Percentiles rank a stretch among this genome's conserved stretches.
Conservation (phyloP, 495 filamentous ascomycete species). For the Daldinia loculata region DNA sequence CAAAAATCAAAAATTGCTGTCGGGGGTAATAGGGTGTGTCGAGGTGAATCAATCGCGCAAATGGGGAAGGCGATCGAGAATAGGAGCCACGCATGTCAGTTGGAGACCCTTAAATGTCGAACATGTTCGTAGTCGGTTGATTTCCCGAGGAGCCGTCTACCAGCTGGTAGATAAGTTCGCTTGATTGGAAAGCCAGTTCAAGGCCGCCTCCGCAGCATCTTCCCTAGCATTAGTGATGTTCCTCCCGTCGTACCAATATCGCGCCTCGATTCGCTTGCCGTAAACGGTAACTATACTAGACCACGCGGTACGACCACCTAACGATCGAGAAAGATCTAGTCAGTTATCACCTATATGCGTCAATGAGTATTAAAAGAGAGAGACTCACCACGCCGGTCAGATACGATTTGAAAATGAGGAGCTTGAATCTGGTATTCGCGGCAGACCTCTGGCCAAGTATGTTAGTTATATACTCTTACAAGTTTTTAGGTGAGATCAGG, state of each 20-base stretch:
- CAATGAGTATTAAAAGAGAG: constrained; percentile 1
- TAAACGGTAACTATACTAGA: constrained; percentile 73
- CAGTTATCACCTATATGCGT: constrained; percentile 12
- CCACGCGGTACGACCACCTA: constrained; percentile 93
- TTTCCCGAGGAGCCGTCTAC: constrained; percentile 20
- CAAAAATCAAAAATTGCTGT: constrained; percentile 23
- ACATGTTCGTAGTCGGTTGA: constrained; percentile 17
- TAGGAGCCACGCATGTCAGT: constrained; percentile 22
- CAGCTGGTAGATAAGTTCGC: constrained; percentile 35
- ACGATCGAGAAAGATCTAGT: constrained; percentile 10
- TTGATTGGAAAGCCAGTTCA: constrained; percentile 58
- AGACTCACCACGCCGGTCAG: constrained; percentile 77
- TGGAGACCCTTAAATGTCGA: constrained; percentile 8
- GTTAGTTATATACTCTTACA: constrained; percentile 25
- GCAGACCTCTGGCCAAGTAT: constrained; percentile 65
- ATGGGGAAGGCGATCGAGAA: constrained; percentile 36
- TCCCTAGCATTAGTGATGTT: constrained; percentile 87
- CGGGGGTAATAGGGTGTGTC: constrained; percentile 32
- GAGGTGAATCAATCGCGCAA: constrained; percentile 34
- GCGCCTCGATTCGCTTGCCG: constrained; percentile 66
- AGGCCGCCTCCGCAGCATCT: constrained; percentile 82
- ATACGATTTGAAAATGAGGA: constrained; percentile 75
- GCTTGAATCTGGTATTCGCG: constrained; percentile 58
- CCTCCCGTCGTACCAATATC: constrained; percentile 92
- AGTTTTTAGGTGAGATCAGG: background rate